Evolutionary conservation across 139 green algal genomes (phyloP).

Genomic region (Zygnema circumcarinatum): DNA sequence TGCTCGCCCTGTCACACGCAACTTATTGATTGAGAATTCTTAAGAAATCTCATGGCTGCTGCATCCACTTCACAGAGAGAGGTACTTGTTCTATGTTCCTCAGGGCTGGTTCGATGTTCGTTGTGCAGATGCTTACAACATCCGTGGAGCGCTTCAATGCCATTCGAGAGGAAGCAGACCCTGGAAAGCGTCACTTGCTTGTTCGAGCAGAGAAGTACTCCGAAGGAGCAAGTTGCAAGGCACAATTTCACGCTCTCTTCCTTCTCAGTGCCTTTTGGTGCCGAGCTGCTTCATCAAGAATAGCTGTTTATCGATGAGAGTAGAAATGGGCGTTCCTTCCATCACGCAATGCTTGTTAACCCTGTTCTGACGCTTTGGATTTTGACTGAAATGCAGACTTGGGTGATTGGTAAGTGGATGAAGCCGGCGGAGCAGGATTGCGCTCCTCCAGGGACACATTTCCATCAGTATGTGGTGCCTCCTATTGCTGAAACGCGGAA

Average conservation of each 20-base stretch:
- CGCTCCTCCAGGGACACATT: constrained; percentile 56
- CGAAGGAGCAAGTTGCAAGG: constrained; percentile 16
- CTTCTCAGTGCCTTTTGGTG: too few relatives aligned
- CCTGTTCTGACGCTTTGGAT: background rate
- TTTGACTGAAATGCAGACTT: constrained; percentile 40
- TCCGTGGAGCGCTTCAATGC: constrained; percentile 60
- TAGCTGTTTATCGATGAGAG: too few relatives aligned
- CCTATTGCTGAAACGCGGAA: constrained; percentile 47
- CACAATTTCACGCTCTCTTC: constrained; percentile 13
- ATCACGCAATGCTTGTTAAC: background rate
- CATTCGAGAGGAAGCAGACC: constrained; percentile 47
- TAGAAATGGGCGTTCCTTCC: too few relatives aligned
- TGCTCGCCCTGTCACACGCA: background rate
- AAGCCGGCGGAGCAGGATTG: constrained; percentile 56
- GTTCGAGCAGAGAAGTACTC: constrained; percentile 31
- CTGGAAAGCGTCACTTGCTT: constrained; percentile 43
- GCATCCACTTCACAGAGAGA: background rate
- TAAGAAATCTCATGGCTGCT: background rate
- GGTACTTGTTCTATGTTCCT: background rate
- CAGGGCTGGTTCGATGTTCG: too few relatives aligned
- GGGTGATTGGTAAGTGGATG: constrained; percentile 63
- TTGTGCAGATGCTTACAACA: constrained; percentile 48
- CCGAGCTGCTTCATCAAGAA: too few relatives aligned
- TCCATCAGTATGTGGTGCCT: constrained; percentile 69
- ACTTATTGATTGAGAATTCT: too few relatives aligned